Conservation (phyloP, 768 basidiomycete genomes). For the Boletus tylopilopsis region DNA sequence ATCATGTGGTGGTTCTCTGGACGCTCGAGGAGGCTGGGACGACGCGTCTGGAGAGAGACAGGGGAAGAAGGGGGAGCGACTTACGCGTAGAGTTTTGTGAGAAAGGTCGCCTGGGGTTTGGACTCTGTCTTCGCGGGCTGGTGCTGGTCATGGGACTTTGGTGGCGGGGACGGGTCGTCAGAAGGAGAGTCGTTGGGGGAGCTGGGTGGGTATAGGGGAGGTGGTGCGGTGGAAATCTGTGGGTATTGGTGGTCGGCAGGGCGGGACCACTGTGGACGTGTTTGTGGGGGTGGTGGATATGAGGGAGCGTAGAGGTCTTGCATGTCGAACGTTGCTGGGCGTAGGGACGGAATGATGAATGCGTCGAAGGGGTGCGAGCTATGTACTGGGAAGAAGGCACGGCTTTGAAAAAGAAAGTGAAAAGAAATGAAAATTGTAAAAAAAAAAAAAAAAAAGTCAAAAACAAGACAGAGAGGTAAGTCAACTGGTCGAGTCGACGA, state of each 20-base stretch:
- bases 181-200: constrained; percentile 39
- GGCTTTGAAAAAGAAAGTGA: constrained; percentile 22
- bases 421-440: constrained; percentile 14
- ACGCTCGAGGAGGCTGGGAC: constrained; percentile 73
- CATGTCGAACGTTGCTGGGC: constrained; percentile 41
- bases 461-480: constrained; percentile 24
- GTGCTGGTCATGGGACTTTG: constrained; percentile 40
- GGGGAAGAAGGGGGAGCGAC: constrained; percentile 32
- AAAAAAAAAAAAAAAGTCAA: constrained; percentile 24
- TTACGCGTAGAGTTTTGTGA: constrained; percentile 95
- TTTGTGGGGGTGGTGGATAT: constrained; percentile 30
- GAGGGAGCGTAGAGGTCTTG: constrained; percentile 46
- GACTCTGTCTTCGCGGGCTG: constrained; percentile 63
- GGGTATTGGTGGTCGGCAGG: constrained; percentile 33
- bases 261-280: constrained; percentile 41
- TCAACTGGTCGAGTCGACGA: constrained; percentile 28
- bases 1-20: constrained; percentile 96
- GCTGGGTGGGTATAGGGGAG: constrained; percentile 32
- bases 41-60: constrained; percentile 19
- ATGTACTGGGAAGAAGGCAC: constrained; percentile 31
- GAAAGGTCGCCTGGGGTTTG: constrained; percentile 91
- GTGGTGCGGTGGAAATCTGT: constrained; percentile 31
- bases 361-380: constrained; percentile 29
- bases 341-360: constrained; percentile 38
- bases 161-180: constrained; percentile 46